These are phyloP conservation scores for Malus hybrid DNA, from an alignment of 331 rosid genomes.

Conservation along the genomic window DNA sequence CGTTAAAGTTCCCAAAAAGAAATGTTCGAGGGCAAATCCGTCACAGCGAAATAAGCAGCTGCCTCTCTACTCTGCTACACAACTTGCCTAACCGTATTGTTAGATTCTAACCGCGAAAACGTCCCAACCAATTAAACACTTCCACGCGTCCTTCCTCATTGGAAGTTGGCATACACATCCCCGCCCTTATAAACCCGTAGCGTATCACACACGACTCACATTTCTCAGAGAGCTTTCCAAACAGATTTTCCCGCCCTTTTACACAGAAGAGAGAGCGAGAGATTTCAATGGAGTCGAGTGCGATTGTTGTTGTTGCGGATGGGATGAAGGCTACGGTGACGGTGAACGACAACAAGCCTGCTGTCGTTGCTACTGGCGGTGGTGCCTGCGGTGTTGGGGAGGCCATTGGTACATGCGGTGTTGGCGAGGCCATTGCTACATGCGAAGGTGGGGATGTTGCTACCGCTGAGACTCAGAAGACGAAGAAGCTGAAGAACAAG, in stretches of 20 bases:
- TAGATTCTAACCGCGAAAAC: constrained; percentile 1
- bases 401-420: background rate
- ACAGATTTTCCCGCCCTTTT: constrained; percentile 16
- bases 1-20: too few species aligned
- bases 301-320: constrained; percentile 3
- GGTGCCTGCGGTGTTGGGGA: background rate
- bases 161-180: background rate
- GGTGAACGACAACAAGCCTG: background rate
- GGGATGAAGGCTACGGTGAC: background rate
- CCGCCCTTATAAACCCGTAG: constrained; percentile 3
- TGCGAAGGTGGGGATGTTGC: background rate
- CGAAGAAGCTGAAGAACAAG: background rate
- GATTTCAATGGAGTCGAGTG: constrained; percentile 18
- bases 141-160: constrained; percentile 1
- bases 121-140: background rate
- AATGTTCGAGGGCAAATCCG: background rate
- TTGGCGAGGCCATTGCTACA: background rate
- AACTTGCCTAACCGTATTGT: background rate
- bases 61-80: background rate
- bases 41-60: background rate
- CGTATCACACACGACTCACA: background rate
- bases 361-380: background rate
- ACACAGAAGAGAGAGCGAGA: constrained; percentile 1
- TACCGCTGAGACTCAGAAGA: background rate
- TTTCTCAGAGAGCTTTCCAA: background rate